These are phyloP conservation scores for Xylaria sp. DNA, from an alignment of 2,329 filamentous ascomycete species.

Conservation along the genomic window DNA sequence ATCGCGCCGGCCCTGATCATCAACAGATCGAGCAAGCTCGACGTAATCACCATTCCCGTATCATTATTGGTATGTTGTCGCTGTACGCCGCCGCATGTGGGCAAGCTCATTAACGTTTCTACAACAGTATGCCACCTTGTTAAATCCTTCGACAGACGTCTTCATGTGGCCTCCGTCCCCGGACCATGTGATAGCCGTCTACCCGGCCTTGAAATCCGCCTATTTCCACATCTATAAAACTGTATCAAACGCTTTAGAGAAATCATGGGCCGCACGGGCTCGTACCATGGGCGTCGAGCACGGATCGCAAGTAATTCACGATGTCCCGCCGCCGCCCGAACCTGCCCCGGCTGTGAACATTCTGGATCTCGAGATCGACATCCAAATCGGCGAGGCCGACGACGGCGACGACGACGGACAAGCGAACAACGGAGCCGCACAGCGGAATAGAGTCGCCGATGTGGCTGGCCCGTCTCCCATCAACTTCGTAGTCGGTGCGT, in stretches of 20 bases:
- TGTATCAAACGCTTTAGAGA: slow-evolving; percentile 54
- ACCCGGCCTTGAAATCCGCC: slow-evolving; percentile 51
- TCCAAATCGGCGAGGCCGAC: slow-evolving; percentile 30
- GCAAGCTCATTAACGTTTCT: slow-evolving; percentile 3
- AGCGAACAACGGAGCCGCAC: slow-evolving; percentile 32
- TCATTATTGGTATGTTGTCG: slow-evolving; percentile 38
- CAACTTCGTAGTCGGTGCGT: slow-evolving; percentile 57
- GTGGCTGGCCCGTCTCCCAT: slow-evolving; percentile 33
- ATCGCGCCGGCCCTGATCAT: slow-evolving; percentile 72
- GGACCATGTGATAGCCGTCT: slow-evolving; percentile 54
- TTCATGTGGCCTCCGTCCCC: slow-evolving; percentile 61
- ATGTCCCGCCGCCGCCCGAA: slow-evolving; percentile 14
- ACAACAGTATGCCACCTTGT: slow-evolving; percentile 54
- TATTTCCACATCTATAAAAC: slow-evolving; percentile 54
- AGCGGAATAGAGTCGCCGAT: slow-evolving; percentile 26
- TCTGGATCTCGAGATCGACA: slow-evolving; percentile 36
- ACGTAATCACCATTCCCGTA: slow-evolving; percentile 48
- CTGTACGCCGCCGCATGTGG: background rate
- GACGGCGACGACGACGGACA: slow-evolving; percentile 27
- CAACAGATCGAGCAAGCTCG: slow-evolving; percentile 67
- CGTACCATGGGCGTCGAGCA: slow-evolving; percentile 39
- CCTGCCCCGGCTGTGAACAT: slow-evolving; percentile 27
- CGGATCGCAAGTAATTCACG: slow-evolving; percentile 15
- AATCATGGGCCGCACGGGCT: slow-evolving; percentile 52
- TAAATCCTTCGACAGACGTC: slow-evolving; percentile 52